Evolutionary conservation across 106 monocot species (phyloP).

Genomic region (Phalaenopsis aphrodite): DNA sequence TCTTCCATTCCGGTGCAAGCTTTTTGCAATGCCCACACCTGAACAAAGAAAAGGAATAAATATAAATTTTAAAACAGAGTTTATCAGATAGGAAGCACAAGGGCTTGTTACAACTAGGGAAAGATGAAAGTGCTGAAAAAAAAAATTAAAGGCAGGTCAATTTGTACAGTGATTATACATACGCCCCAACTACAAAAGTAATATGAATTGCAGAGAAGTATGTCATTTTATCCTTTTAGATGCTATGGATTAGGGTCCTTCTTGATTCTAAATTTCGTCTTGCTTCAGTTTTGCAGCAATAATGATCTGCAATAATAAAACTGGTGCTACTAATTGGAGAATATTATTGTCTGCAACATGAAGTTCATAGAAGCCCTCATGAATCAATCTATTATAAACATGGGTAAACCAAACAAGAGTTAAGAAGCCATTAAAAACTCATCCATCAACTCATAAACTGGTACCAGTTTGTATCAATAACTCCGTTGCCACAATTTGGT

Average conservation of each 20-base stretch:
- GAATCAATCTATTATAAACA: not conserved
- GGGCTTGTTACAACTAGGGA: not conserved
- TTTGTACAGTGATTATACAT: not conserved
- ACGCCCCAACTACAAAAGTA: not conserved
- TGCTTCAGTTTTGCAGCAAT: not conserved
- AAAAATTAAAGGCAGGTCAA: not conserved
- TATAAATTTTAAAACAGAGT: not conserved
- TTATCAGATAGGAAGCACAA: not conserved
- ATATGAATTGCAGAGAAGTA: not conserved
- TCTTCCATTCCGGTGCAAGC: conserved; percentile 98
- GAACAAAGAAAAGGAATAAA: conserved; percentile 11
- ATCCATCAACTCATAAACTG: not conserved
- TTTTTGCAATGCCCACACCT: conserved; percentile 99
- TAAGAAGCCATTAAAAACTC: not conserved
- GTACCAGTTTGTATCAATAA: not conserved
- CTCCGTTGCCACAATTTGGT: not conserved
- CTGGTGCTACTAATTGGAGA: not conserved
- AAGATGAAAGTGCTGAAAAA: not conserved
- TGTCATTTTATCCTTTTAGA: too few species aligned
- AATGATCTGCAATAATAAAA: not conserved
- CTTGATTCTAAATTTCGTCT: not conserved
- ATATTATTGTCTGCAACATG: not conserved
- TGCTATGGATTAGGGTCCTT: not conserved
- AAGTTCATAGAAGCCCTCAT: not conserved
- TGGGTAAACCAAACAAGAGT: not conserved